Evolutionary conservation across 495 filamentous ascomycete genomes (phyloP).

Genomic region (Aeminium ludgeri): DNA sequence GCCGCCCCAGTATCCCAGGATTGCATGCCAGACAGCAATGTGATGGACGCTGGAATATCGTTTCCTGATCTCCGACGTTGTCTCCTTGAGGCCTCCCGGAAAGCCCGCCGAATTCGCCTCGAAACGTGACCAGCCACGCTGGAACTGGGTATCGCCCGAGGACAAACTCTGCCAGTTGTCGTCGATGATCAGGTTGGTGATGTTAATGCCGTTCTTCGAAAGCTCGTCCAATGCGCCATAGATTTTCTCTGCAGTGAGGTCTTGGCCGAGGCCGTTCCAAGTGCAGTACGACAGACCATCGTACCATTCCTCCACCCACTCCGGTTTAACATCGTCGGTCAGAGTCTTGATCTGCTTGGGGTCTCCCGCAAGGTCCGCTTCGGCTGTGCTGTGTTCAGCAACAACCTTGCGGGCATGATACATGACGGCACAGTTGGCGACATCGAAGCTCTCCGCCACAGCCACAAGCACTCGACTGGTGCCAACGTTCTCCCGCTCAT

Average conservation of each 20-base stretch:
- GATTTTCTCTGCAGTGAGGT: conserved; percentile 65
- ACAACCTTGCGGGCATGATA: conserved; percentile 68
- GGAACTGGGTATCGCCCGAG: conserved; percentile 29
- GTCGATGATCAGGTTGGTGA: conserved; percentile 78
- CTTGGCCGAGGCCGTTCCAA: conserved; percentile 82
- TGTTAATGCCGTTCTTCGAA: conserved; percentile 51
- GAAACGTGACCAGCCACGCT: conserved; percentile 47
- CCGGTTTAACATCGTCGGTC: conserved; percentile 33
- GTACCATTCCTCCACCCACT: conserved; percentile 79
- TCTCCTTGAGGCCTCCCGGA: conserved; percentile 56
- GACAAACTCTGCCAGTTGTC: conserved; percentile 84
- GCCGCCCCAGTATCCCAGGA: conserved; percentile 84
- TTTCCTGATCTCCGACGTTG: conserved; percentile 48
- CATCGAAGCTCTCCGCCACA: conserved; percentile 58
- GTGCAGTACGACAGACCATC: conserved; percentile 76
- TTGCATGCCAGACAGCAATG: conserved; percentile 87
- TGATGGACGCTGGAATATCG: conserved; percentile 59
- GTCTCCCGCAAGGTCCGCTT: conserved; percentile 22
- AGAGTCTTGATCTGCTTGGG: conserved; percentile 21
- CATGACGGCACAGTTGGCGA: conserved; percentile 62
- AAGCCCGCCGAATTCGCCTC: conserved; percentile 73
- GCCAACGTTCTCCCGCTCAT: conserved; percentile 41
- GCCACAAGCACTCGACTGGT: conserved; percentile 52
- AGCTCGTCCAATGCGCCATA: conserved; percentile 54
- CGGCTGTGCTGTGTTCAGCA: conserved; percentile 17